Evolutionary conservation across 2,329 filamentous ascomycete species (phyloP), one percentile per base, ranked within the genome.

Genomic region (Nannizziopsis arthrosporioides): DNA sequence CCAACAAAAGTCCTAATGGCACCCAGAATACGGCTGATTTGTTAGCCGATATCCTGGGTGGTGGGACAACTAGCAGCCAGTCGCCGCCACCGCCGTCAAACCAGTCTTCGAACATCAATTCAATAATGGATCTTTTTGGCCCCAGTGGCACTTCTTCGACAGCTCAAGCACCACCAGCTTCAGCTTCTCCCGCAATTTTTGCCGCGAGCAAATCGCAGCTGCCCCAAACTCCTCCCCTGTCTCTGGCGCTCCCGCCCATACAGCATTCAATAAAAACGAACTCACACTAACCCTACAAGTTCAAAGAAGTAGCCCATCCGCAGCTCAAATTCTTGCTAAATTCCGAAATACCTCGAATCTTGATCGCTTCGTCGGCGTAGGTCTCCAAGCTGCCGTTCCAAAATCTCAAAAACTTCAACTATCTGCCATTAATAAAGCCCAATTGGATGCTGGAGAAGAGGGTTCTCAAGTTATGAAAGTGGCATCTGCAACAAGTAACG

Each of bases 391-490:
- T 38, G 92, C 92, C 0, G 92, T 98, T 47, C 92, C 92, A 7
- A 98, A 96, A 69, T 87, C 85, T 39, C 92, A 98, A 68, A 94
- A 92, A 64, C 69, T 98, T 59, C 88, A 95, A 63, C 71, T 98
- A 55, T 83, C 93, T 63, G 86, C 83, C 50, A 94, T 98, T 56
- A 94, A 86, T 56, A 85, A 79, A 55, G 71, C 81, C 3, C 85
- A 93, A 30, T 63, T 98, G 38, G 78, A 73, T 10, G 79, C 81
- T 5, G 86, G 86, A 11, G 78, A 82, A 37, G 88, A 94, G 62
- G 90, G 88, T 12, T 88, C 83, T 52, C 92, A 96, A 69, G 76
- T 81, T 59, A 94, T 98, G 86, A 84, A 86, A 61, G 80, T 98
- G 52, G 79, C 79, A 51, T 82, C 85, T 53, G 82, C 85, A 56